phyloP scores from a whole-genome alignment of 768 basidiomycete species.

The Gautieria morchelliformis region DNA sequence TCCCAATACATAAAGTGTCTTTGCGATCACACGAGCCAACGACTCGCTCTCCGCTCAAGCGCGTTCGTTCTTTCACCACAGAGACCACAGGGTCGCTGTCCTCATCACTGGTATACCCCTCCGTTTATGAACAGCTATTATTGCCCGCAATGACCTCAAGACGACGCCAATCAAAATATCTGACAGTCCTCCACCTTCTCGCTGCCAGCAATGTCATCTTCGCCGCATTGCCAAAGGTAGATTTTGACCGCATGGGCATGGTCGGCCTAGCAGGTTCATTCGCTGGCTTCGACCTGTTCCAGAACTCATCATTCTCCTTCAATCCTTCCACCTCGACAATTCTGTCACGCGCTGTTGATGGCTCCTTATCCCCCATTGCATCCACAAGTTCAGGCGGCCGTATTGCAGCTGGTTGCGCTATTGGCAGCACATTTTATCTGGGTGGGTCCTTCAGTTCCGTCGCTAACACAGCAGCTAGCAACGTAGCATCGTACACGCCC shows the following conservation, averaged over 20 bases:
- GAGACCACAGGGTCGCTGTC: slow-evolving; percentile 8
- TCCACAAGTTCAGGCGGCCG: slow-evolving; percentile 73
- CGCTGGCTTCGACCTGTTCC: slow-evolving; percentile 73
- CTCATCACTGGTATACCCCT: not conserved
- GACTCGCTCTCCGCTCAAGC: slow-evolving; percentile 6
- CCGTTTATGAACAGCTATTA: not conserved
- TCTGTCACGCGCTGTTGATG: slow-evolving; percentile 53
- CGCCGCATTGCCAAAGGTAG: slow-evolving; percentile 47
- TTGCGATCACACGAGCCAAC: slow-evolving; percentile 3
- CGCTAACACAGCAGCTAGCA: slow-evolving; percentile 45
- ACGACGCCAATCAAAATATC: not conserved
- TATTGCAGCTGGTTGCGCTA: slow-evolving; percentile 64
- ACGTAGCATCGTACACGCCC: slow-evolving; percentile 69
- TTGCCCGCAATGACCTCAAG: slow-evolving; percentile 1
- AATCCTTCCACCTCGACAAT: slow-evolving; percentile 67
- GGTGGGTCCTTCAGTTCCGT: slow-evolving; percentile 79
- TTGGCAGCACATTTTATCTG: slow-evolving; percentile 64
- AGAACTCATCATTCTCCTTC: slow-evolving; percentile 43
- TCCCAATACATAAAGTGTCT: slow-evolving; percentile 7
- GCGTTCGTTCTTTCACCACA: slow-evolving; percentile 8
- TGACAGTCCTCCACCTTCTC: not conserved
- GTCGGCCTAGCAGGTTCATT: slow-evolving; percentile 87
- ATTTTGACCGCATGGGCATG: slow-evolving; percentile 79
- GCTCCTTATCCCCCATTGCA: slow-evolving; percentile 59
- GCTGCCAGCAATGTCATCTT: not conserved